Evolutionary conservation across 1,284 basidiomycete genomes (phyloP), one percentile per base, ranked within the genome.

Genomic region (Rhodotorula sp.): DNA sequence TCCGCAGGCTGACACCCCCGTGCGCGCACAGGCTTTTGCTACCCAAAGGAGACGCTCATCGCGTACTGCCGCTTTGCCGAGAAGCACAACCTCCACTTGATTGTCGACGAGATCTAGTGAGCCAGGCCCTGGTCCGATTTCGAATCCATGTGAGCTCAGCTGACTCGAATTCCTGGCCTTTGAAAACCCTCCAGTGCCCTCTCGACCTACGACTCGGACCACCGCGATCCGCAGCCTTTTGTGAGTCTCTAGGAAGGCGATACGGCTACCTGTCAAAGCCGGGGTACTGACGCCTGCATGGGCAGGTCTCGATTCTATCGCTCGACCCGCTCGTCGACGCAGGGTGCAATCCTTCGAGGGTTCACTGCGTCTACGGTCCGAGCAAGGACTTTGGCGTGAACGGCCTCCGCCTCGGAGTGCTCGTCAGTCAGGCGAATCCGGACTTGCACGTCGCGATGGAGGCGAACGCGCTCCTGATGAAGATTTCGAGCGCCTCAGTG

Each of bases 381-480:
- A 49, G 43, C n/a, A 84, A 84, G 72, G 83, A 84, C 73, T 84
- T 84, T 72, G 83, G 83, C 69, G 78, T 81, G 49, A 84, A 84
- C 75, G 83, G 83, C 2, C 78, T 76, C 23, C 79, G 82, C 2
- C 74, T 83, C 54, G 83, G 83, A 26, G 78, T 81, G 15, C 77
- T 84, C 7, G 79, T 83, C 58, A 79, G 79, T 6, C 83, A 83
- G 64, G 75, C 81, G 68, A 84, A 84, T 78, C 79, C 81, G 4
- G 73, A 80, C 20, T 68, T 83, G 21, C 77, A 83, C 14, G 43
- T 29, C 0, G 71, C 67, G 6, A n/a, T 73, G 10, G 51, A 65
- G 31, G 23, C 69, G 18, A 64, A 52, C 5, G 74, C 73, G 10
- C 68, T 77, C 29, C 64, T 71, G 21, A 77, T 78, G 70, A 70